A percentile compares a stretch with the other conserved stretches of the same genome.
Conservation (phyloP, 805 yeast genomes). For the Sungouiozyma intestinalis region DNA sequence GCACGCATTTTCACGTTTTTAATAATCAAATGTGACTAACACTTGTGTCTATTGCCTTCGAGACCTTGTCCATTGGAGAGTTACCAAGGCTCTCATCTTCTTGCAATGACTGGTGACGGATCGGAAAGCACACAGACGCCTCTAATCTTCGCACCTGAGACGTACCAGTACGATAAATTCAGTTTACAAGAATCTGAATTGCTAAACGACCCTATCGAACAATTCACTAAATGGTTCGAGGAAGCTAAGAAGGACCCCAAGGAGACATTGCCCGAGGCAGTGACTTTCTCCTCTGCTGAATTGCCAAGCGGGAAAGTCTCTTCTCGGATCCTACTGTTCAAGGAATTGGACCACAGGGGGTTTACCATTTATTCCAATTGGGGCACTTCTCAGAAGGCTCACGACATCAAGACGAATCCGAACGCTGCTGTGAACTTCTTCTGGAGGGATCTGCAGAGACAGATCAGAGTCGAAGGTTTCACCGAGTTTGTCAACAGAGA, state of each 20-base stretch:
- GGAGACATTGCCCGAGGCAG: slow-evolving; percentile 68
- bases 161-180: slow-evolving; percentile 74
- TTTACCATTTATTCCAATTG: slow-evolving; percentile 86
- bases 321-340: slow-evolving; percentile 72
- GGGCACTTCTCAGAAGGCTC: slow-evolving; percentile 73
- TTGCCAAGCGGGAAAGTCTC: slow-evolving; percentile 88
- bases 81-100: background rate
- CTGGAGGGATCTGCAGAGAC: slow-evolving; percentile 87
- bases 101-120: slow-evolving; percentile 11
- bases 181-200: slow-evolving; percentile 47
- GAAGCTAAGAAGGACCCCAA: slow-evolving; percentile 49
- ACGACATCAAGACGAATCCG: slow-evolving; percentile 61
- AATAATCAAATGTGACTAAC: background rate
- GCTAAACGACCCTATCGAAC: slow-evolving; percentile 51
- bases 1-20: background rate
- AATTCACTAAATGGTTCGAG: slow-evolving; percentile 77
- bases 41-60: no score
- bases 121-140: slow-evolving; percentile 23
- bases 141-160: slow-evolving; percentile 64
- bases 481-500: slow-evolving; percentile 66
- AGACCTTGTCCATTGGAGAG: no score
- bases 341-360: slow-evolving; percentile 80
- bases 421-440: slow-evolving; percentile 79
- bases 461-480: slow-evolving; percentile 83
- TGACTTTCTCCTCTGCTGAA: slow-evolving; percentile 80